Evolutionary conservation across 352 stramenopile species (phyloP), one percentile per base, ranked within the genome.

Genomic region (Phytophthora europaea): DNA sequence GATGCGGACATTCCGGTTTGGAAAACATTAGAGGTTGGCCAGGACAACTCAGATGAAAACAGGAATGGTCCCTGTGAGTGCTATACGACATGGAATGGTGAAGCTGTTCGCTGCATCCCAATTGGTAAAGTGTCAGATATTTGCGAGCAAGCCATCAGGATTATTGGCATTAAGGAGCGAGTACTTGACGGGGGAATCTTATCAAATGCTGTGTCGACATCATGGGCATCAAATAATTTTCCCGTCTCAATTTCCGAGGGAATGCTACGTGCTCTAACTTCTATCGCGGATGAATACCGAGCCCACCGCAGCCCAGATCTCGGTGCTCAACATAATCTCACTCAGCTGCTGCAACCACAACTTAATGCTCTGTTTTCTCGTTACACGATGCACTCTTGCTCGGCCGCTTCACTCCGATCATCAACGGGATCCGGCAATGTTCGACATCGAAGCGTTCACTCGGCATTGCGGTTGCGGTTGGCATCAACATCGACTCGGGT

Each of bases 1-100:
- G 80, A 92, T 64, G 65, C 83, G 51, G 81, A 84, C 54, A 84
- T 92, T 47, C 83, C 84, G 7, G 81, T 93, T 13, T 93, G 85
- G 85, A 89, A 84, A 71, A 92, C 85, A 0, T 60, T 89, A 16
- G 78, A 83, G 66, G 36, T 53, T 7, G 50, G 28, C 13, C 34
- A 64, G 15, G 38, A 33, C 34, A 43, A 65, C 10, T 61, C 60
- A 26, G 20, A 50, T 36, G 67, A 73, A 26, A 68, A 55, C 13
- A 54, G 48, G 31, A 38, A 79, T 6, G 43, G 18, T 20, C 33
- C 65, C 9, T 90, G 83, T 23, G 59, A 67, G 2, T 90, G 83
- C 38, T 78, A 54, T 64, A 67, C 78, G n/a, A 65, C 70, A 33
- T 88, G 81, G 83, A 75, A 84, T 50, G 75, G 72, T 26, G 52